These are phyloP conservation scores for Elaeagnus macrophylla DNA, from an alignment of 306 rosid genomes.

Conservation along the genomic window DNA sequence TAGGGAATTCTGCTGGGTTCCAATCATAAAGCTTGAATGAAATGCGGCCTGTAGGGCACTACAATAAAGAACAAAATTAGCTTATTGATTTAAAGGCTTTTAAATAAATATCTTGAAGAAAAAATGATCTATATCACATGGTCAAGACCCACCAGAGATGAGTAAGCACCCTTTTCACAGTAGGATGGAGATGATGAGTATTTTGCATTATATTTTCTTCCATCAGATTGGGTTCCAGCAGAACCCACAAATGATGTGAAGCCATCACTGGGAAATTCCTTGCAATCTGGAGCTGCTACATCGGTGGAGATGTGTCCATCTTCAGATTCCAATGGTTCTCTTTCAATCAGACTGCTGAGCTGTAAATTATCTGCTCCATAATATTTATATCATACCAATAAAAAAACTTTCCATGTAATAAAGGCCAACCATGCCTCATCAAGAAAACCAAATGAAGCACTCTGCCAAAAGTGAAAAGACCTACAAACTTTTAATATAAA, in stretches of 20 bases:
- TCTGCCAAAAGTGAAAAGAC: background rate
- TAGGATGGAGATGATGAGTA: constrained; percentile 47
- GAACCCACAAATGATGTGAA: constrained; percentile 9
- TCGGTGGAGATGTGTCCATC: constrained; percentile 36
- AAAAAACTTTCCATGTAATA: constrained; percentile 12
- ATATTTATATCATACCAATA: constrained; percentile 10
- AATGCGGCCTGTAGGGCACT: constrained; percentile 98
- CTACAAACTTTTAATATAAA: background rate
- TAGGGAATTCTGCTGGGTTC: constrained; percentile 99
- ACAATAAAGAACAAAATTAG: constrained; percentile 38
- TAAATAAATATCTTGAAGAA: background rate
- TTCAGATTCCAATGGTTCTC: constrained; percentile 45
- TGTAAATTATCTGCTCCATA: constrained; percentile 44
- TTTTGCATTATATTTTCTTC: constrained; percentile 50
- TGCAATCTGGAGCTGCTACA: constrained; percentile 29
- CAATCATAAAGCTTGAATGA: constrained; percentile 98
- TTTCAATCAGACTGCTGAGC: constrained; percentile 40
- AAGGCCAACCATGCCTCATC: constrained; percentile 1
- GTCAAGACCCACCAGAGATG: constrained; percentile 60
- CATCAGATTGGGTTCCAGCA: constrained; percentile 48
- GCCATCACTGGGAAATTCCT: constrained; percentile 34
- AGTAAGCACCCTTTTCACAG: constrained; percentile 58
- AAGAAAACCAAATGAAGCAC: background rate
- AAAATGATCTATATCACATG: background rate
- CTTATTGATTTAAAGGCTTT: background rate